phyloP scores from a whole-genome alignment of 2,329 filamentous ascomycete species.

The Drechslerella coelobrocha region DNA sequence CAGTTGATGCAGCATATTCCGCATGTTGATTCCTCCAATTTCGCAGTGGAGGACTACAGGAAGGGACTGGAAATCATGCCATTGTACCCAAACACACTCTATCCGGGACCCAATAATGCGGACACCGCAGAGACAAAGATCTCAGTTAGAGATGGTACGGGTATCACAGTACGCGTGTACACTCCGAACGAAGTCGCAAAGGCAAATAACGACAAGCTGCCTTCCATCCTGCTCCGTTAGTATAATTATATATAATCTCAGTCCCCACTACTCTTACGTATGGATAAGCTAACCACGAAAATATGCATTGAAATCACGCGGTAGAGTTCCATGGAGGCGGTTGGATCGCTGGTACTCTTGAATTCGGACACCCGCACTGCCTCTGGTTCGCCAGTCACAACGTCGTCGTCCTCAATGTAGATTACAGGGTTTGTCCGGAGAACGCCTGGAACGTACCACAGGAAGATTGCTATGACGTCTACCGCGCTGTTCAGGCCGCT shows the following conservation, averaged over 20 bases:
- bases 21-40: not conserved
- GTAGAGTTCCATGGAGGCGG: constrained; percentile 45
- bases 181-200: constrained; percentile 25
- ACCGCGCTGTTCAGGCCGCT: constrained; percentile 17
- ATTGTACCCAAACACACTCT: constrained; percentile 17
- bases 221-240: constrained; percentile 35
- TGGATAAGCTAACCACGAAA: not conserved
- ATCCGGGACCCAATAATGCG: constrained; percentile 25
- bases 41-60: constrained; percentile 6
- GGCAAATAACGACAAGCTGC: constrained; percentile 9
- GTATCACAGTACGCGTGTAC: constrained; percentile 22
- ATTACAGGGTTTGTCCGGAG: constrained; percentile 34
- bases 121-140: constrained; percentile 18
- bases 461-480: constrained; percentile 36
- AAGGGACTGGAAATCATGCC: not conserved
- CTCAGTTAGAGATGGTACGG: constrained; percentile 20
- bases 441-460: constrained; percentile 25
- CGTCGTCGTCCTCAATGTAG: constrained; percentile 35
- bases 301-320: not conserved
- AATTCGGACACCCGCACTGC: constrained; percentile 41
- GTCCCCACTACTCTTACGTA: not conserved
- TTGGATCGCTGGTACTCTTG: constrained; percentile 22
- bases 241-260: not conserved
- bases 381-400: constrained; percentile 40
- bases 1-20: constrained; percentile 12